Evolutionary conservation across 2,329 filamentous ascomycete genomes (phyloP), one percentile per base, ranked within the genome.

Genomic region (Sporothrix sp.): DNA sequence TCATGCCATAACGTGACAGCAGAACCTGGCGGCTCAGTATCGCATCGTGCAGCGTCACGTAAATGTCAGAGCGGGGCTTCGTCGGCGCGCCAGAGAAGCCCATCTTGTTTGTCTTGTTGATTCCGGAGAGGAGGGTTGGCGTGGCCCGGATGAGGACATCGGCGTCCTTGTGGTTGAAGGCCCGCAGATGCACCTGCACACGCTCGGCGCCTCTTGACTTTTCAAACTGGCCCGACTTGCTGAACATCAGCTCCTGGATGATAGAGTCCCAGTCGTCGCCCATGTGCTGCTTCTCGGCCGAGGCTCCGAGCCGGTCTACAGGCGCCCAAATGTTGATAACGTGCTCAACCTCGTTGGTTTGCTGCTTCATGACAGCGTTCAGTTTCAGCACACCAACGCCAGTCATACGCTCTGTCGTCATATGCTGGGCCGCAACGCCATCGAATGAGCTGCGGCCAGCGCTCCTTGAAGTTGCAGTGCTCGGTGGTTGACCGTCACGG

Each of bases 71-170:
- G 59, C 94, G 77, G 14, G 85, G 76, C 63, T 88, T 90, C 0
- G 85, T 89, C 0, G 93, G 91, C 2, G 90, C 90, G 11, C 90
- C 90, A 3, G 91, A 87, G 64, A 98, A 97, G 2, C 90, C 93
- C 65, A 97, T 90, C 64, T 93, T 93, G 60, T 76, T 84, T 0
- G 90, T 95, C 64, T 85, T 85, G 52, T 76, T 75, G 53, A 97
- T 79, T 47, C 85, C 83, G 46, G 94, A 84, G 13, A 98, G 78
- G 13, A 94, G 70, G 0, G 91, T 97, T 0, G 93, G 93, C 3
- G 88, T 95, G 43, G 84, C 81, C 61, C 85, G 87, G 61, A 97
- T 85, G 36, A 98, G 75, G 0, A 70, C 72, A 57, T 95, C 88
- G 1, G 88, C 81, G 59, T 97, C 88, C 1, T 79, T 73, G 59